Evolutionary conservation across 139 green algal species (phyloP), one percentile per base, ranked within the genome.

Genomic region (Chlorella sorokiniana): DNA sequence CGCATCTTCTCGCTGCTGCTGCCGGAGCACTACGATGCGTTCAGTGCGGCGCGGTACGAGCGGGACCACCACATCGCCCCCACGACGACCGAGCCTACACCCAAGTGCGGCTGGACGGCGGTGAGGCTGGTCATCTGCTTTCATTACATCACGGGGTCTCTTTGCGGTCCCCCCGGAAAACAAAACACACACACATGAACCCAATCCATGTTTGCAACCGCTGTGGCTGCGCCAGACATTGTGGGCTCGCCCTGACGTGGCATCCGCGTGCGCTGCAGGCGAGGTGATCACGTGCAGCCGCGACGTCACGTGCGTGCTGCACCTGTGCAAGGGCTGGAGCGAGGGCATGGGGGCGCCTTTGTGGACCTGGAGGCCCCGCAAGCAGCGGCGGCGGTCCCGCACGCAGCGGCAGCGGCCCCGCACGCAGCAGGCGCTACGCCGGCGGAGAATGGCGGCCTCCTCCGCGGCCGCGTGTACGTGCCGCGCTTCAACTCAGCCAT

Each of bases 71-170:
- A 88, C 48, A 88, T 88, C 29, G 81, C 69, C 18, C 59, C 81
- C 84, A 88, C 31, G 85, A 89, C 51, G 85, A 89, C 61, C 40
- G 85, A 16, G 85, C 85, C 10, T 89, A 89, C 48, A 88, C 81
- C 35, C 74, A 78, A 5, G 76, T 89, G 8, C 59, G 40, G 41
- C 62, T 89, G 5, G 82, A 86, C 82, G 69, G 48, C 33, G 79
- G 79, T 79, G 40, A 59, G 64, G 7, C 11, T 7, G 59, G 20
- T 37, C 6, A 69, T 45, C 63, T 40, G 31, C 7, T 6, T n/a
- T n/a, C n/a, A n/a, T n/a, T n/a, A n/a, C n/a, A n/a, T n/a, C n/a
- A n/a, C n/a, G n/a, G n/a, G n/a, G n/a, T n/a, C n/a, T n/a, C n/a
- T n/a, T n/a, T n/a, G n/a, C n/a, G n/a, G n/a, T n/a, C n/a, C n/a